Base-by-base conservation (phyloP, 2,329 filamentous ascomycete species). In the Phaeophleospora eucalypticola region DNA sequence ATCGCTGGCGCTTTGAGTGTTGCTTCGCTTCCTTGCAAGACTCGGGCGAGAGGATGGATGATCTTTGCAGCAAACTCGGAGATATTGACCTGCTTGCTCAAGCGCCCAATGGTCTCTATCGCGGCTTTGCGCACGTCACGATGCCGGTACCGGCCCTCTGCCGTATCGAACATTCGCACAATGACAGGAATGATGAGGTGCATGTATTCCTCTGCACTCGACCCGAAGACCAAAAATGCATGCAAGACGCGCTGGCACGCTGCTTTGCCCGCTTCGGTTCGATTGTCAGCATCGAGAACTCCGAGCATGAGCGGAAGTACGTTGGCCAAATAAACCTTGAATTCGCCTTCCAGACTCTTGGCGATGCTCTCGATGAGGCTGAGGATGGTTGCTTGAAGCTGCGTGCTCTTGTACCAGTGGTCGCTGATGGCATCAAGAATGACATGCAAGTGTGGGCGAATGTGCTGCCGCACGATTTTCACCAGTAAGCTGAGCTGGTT, bases 171-270 rank as follows among this genome's bases (percentile, higher is more conserved):
- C 40, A 95, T 86, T 36, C 86, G 83, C 7, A 98, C 90, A 61
- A 98, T 89, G 29, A 95, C 89, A 0, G 93, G 93, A 42, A 98
- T 88, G 57, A 99, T 97, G 43, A 98, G 77, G 65, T 98, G 93
- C 93, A 98, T 98, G 67, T 98, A 98, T 66, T 98, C 93, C 65
- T 98, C 93, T 9, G 87, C 87, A 62, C 90, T 97, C 0, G 90
- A 85, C 1, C 94, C 94, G 65, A 98, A 98, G 0, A 98, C 87
- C 20, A 98, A 73, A 67, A 99, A 95, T 0, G 91, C 90, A 64
- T 97, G 93, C 18, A 99, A 75, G 3, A 98, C 90, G 58, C 86
- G 85, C 27, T 58, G 58, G 38, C 59, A 61, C 7, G 62, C 63
- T 33, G 58, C 52, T 32, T 55, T 53, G 4, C 60, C 58, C 15